Base-by-base conservation (phyloP, 2,329 filamentous ascomycete species). In the Ophiostoma ulmi region DNA sequence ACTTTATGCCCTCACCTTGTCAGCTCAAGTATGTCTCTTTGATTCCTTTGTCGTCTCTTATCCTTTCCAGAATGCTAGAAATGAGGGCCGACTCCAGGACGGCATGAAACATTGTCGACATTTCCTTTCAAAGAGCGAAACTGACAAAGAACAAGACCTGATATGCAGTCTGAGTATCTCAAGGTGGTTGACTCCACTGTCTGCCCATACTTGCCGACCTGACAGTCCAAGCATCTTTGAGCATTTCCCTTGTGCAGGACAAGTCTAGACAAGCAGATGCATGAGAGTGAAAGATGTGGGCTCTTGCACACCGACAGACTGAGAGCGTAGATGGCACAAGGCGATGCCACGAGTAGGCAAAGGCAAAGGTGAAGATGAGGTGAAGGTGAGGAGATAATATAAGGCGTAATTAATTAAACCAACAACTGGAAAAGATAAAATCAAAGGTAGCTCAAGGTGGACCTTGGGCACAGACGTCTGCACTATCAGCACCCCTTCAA, bases 51-150 rank as follows among this genome's bases (percentile, higher is more conserved):
- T 31, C 31, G 65, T 66, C 58, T 61, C 65, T 26, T 55, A 13
- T 31, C 31, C 31, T 67, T 71, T 69, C 67, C 61, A 71, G 68
- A 69, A 69, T 63, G 36, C 58, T 22, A 58, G n/a, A 58, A 63
- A 67, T 41, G 70, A 58, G 52, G 52, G 44, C 70, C 64, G 64
- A 67, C 64, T 63, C 67, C 38, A 35, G 31, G 61, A 6, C 17
- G 31, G n/a, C 52, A 64, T 70, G 68, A 68, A 64, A 71, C 68
- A 72, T 44, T 22, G 38, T 69, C 61, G 35, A 72, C 70, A 20
- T 48, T 48, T 48, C 17, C 17, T 48, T 48, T 17, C 17, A 48
- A 7, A 48, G 17, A 48, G 6, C 6, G 41, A 44, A 20, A 48
- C 58, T 26, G 22, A 35, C 58, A 61, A 61, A 61, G 55, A 61